Evolutionary conservation across 768 basidiomycete genomes (phyloP), one percentile per base, ranked within the genome.

Genomic region (Asterophora lycoperdoides): DNA sequence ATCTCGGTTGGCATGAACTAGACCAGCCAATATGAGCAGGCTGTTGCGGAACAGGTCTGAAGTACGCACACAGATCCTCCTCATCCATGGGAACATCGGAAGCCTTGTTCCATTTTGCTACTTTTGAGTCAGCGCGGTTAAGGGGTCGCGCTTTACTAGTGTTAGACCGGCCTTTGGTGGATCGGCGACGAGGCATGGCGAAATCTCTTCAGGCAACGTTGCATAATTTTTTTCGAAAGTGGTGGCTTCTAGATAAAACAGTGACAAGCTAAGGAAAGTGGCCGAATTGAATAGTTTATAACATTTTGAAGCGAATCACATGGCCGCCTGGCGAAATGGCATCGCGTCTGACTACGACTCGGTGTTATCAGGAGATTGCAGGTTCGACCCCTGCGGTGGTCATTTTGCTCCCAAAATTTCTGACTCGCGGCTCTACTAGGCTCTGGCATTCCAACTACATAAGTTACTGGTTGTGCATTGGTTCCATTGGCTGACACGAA

Each of bases 261-360:
- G 84, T 83, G 84, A 26, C 39, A 23, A 23, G 6, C 6, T 23
- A 6, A 23, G 3, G 6, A 23, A 23, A n/a, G n/a, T n/a, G n/a
- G n/a, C n/a, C n/a, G n/a, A n/a, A n/a, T n/a, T n/a, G n/a, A n/a
- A n/a, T n/a, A n/a, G n/a, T n/a, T n/a, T n/a, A n/a, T n/a, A n/a
- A n/a, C n/a, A n/a, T n/a, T n/a, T n/a, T n/a, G n/a, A n/a, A n/a
- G n/a, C n/a, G n/a, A n/a, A n/a, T n/a, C n/a, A n/a, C n/a, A 86
- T 83, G 85, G 84, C 83, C 83, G 85, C 81, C 81, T 86, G 86
- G 86, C 85, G 84, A 86, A 88, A 86, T 87, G 86, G 86, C 84
- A 88, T 85, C 86, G 85, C 84, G 85, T 87, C 84, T 87, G 84
- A 87, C 85, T 86, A 85, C 84, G 83, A 85, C 9, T 3, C 3